These are phyloP conservation scores for Wickerhamomyces alni DNA, from an alignment of 805 yeast genomes.

Conservation along the genomic window DNA sequence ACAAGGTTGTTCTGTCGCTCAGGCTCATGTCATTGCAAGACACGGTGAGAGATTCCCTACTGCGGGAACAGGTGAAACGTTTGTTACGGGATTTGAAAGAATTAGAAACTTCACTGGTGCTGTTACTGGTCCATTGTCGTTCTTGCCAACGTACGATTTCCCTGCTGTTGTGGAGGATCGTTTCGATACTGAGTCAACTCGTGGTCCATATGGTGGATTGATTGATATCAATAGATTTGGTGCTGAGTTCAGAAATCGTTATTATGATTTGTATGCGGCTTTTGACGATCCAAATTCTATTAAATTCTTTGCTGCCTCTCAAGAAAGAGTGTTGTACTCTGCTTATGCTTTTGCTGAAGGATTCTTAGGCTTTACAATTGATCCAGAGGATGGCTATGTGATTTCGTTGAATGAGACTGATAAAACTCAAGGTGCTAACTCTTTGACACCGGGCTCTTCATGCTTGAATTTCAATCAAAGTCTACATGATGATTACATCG, in stretches of 20 bases:
- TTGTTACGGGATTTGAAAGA: slow-evolving; percentile 14
- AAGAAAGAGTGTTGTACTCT: slow-evolving; percentile 49
- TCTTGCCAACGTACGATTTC: slow-evolving; percentile 37
- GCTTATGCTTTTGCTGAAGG: slow-evolving; percentile 55
- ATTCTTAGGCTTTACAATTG: slow-evolving; percentile 33
- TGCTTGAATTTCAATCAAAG: slow-evolving; percentile 34
- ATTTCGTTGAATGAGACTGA: slow-evolving; percentile 39
- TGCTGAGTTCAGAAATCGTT: slow-evolving; percentile 38
- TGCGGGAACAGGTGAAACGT: slow-evolving; percentile 11
- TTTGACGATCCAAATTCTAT: slow-evolving; percentile 26
- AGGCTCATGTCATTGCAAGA: slow-evolving; percentile 45
- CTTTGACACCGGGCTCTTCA: slow-evolving; percentile 44
- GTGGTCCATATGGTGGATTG: slow-evolving; percentile 49
- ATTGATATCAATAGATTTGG: slow-evolving; percentile 46
- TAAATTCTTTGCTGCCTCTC: slow-evolving; percentile 50
- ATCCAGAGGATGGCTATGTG: slow-evolving; percentile 28
- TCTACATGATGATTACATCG: slow-evolving; percentile 24
- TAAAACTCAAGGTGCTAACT: slow-evolving; percentile 45
- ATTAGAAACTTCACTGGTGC: slow-evolving; percentile 31
- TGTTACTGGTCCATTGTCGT: slow-evolving; percentile 14
- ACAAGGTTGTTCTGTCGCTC: slow-evolving; percentile 42
- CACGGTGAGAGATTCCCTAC: slow-evolving; percentile 58
- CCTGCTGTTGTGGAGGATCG: slow-evolving; percentile 32
- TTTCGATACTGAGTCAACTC: slow-evolving; percentile 46
- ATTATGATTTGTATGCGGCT: slow-evolving; percentile 34